These are phyloP conservation scores for Actinomucor elegans DNA, from an alignment of 371 early-diverging fungal species.

Conservation along the genomic window DNA sequence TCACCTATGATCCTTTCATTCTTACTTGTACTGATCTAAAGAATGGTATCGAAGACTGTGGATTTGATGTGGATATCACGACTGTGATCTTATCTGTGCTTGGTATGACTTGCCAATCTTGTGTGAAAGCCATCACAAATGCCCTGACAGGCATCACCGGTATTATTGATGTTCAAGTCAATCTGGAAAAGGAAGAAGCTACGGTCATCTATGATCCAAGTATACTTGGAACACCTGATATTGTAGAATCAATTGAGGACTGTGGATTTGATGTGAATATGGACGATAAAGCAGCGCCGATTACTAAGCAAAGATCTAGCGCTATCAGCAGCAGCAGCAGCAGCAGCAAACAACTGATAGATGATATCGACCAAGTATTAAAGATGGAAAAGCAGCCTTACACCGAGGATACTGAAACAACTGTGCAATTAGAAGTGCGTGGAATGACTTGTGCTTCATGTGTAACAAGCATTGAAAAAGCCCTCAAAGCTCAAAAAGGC, in stretches of 20 bases:
- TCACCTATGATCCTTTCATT: constrained; percentile 29
- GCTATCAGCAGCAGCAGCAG: constrained; percentile 41
- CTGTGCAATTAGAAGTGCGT: constrained; percentile 10
- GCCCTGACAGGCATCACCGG: constrained; percentile 24
- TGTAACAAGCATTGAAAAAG: constrained; percentile 76
- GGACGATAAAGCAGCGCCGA: constrained; percentile 12
- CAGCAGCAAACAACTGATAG: background rate
- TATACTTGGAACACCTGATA: constrained; percentile 18
- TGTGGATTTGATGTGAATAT: constrained; percentile 31
- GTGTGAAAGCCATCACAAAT: constrained; percentile 67
- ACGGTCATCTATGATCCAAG: constrained; percentile 23
- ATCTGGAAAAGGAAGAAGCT: constrained; percentile 50
- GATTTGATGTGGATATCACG: constrained; percentile 24
- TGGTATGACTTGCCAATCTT: constrained; percentile 89
- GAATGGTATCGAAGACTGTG: constrained; percentile 40
- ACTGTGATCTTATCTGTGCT: constrained; percentile 48
- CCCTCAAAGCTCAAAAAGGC: constrained; percentile 51
- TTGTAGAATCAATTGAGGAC: constrained; percentile 38
- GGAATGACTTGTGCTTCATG: constrained; percentile 93
- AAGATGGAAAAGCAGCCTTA: constrained; percentile 38
- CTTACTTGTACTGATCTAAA: constrained; percentile 26
- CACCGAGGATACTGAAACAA: constrained; percentile 54
- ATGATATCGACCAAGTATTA: background rate
- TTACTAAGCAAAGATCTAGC: constrained; percentile 51
- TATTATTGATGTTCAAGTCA: constrained; percentile 27